Conservation (phyloP, 257 asterid species). For the Cinchona pubescens region DNA sequence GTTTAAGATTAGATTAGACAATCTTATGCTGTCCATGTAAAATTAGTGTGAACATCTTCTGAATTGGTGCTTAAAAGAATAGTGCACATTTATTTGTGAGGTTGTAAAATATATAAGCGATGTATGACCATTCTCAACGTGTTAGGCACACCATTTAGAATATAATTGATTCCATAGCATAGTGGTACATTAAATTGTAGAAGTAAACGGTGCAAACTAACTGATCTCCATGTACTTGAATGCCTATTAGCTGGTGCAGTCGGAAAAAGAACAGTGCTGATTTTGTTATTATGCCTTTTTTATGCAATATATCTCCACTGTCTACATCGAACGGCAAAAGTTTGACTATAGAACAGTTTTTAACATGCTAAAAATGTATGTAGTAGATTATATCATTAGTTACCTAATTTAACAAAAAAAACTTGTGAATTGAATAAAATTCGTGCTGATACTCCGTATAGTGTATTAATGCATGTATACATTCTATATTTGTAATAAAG, state of each 20-base stretch:
- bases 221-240: neutral
- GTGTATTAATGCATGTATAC: too few relatives aligned
- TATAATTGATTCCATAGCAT: neutral
- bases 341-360: constrained; percentile 21
- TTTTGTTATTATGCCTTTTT: neutral
- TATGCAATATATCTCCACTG: constrained; percentile 10
- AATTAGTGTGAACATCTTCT: neutral
- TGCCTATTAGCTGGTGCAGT: constrained; percentile 12
- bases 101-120: neutral
- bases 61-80: neutral
- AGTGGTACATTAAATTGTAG: neutral
- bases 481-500: too few relatives aligned
- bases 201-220: neutral
- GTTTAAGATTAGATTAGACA: too few relatives aligned
- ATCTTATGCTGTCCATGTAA: neutral
- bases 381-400: too few relatives aligned
- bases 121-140: neutral
- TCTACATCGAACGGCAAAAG: constrained; percentile 1
- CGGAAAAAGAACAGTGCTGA: constrained; percentile 11
- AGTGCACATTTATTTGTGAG: neutral
- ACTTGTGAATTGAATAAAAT: too few relatives aligned
- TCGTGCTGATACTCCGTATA: too few relatives aligned
- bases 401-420: too few relatives aligned
- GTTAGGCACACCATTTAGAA: neutral
- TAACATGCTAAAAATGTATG: constrained; percentile 10